A percentile compares a stretch with the other conserved stretches of the same genome.
phyloP scores from a whole-genome alignment of 345 rosid genomes.

The Eutrema heterophyllum region DNA sequence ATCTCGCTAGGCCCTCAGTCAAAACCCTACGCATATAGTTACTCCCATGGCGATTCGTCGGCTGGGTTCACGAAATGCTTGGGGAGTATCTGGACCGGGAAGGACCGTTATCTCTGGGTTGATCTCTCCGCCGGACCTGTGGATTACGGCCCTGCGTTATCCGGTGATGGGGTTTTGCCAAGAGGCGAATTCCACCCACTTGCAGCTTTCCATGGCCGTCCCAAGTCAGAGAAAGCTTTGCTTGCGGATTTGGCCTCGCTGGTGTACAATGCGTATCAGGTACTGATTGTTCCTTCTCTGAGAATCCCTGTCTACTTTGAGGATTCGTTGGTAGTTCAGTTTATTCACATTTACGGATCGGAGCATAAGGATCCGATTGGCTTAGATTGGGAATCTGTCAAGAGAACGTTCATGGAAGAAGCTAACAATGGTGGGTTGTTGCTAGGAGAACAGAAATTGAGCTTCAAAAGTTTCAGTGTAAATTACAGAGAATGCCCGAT shows the following conservation, averaged over 20 bases:
- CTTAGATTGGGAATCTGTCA: constrained; percentile 67
- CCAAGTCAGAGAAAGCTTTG: constrained; percentile 77
- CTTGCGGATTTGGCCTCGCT: constrained; percentile 78
- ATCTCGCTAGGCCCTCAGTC: constrained; percentile 52
- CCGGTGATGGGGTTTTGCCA: constrained; percentile 91
- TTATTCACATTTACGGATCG: constrained; percentile 64
- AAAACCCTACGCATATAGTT: constrained; percentile 66
- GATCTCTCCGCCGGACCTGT: constrained; percentile 94
- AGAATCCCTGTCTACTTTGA: constrained; percentile 87
- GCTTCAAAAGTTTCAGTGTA: constrained; percentile 54
- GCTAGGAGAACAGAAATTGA: constrained; percentile 70
- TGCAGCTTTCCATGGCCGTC: constrained; percentile 75
- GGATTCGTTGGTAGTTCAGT: constrained; percentile 69
- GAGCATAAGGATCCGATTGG: constrained; percentile 53
- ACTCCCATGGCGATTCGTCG: constrained; percentile 69
- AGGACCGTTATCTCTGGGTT: constrained; percentile 82
- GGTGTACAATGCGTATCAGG: constrained; percentile 91
- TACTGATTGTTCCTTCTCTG: constrained; percentile 79
- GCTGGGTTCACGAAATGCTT: constrained; percentile 79
- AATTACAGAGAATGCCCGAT: constrained; percentile 65
- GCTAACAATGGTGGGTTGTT: constrained; percentile 59
- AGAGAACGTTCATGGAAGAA: constrained; percentile 67
- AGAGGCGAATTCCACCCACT: constrained; percentile 94
- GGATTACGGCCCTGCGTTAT: constrained; percentile 88
- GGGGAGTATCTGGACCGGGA: constrained; percentile 89